Evolutionary conservation across 73 alveolate species (phyloP), one percentile per base, ranked within the genome.

Genomic region (Paramecium sonneborni): DNA sequence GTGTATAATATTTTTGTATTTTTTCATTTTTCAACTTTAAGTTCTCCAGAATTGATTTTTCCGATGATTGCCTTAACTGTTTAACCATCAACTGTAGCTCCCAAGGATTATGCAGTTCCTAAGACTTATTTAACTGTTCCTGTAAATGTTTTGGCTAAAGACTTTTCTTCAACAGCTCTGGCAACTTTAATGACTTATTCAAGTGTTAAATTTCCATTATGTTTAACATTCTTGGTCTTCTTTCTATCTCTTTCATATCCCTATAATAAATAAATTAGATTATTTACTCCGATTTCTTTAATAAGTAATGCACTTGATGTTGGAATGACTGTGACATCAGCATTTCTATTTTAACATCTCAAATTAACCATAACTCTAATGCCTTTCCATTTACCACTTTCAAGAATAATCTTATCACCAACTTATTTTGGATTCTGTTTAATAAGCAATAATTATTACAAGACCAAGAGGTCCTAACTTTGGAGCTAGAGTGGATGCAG

Each of bases 221-320:
- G 97, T 79, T 93, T 86, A 76, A 93, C 93, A 41, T 92, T 92
- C 92, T 93, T 93, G 24, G 88, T 85, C 92, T 93, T 93, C 93
- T 90, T 93, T 92, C 97, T 92, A 85, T 93, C 96, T 85, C 97
- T 79, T 41, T 52, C 94, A 57, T 94, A 96, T 86, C 93, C 84
- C 90, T 79, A 43, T 23, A 34, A 35, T 23, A 79, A 28, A 43
- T 39, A 24, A 79, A 79, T 79, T 79, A 0, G 30, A 38, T 34
- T 9, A 20, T 23, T 24, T 79, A 79, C 96, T 92, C 92, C 93
- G 38, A 93, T 76, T 44, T 86, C 97, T 69, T 85, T 93, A 37
- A 93, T 93, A 39, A 93, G 79, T 35, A 92, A 69, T 20, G 97
- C 97, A 55, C 95, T 76, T 55, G 96, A 84, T 14, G 97, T 92